Evolutionary conservation across 805 yeast genomes (phyloP), one percentile per base, ranked within the genome.

Genomic region (Teunomyces pallodes): DNA sequence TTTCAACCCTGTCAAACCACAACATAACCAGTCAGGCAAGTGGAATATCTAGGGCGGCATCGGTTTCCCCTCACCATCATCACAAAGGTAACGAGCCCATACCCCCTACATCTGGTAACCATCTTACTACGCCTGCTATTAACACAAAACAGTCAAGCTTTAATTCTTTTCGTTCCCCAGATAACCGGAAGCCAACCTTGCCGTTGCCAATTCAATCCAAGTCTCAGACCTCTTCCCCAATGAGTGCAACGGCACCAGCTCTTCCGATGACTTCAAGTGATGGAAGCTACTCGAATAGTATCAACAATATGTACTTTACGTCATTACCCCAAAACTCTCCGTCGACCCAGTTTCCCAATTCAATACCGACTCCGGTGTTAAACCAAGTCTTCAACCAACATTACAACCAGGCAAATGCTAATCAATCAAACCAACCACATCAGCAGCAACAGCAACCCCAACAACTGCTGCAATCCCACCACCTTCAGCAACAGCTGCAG

Each of bases 211-310:
- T 64, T 17, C 64, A 59, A 26, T 56, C 59, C 43, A 71, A 70
- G 54, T 70, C 74, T 24, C 76, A 70, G 53, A 70, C 76, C 0
- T 60, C 67, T 39, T 68, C 74, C 9, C 77, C 77, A 0, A 56
- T 67, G 4, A 62, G 67, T 47, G 69, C 74, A 3, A 62, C 72
- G 6, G 75, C 70, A 14, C 75, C 77, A 7, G 64, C 56, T 12
- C 58, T 70, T n/a, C 75, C 75, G 1, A 36, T 55, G 20, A 36
- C 46, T 7, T 33, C 40, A 24, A 26, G 30, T 38, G 30, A 27
- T 12, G 41, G 39, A 28, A 44, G 36, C 20, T 28, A 43, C 28
- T 24, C 41, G 10, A 52, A 54, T 40, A 47, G 46, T 10, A 45
- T 47, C 12, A 51, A 49, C 45, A 53, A 48, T 24, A 31, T 42